phyloP scores from a whole-genome alignment of 345 rosid genomes.

The Brassica rapa region DNA sequence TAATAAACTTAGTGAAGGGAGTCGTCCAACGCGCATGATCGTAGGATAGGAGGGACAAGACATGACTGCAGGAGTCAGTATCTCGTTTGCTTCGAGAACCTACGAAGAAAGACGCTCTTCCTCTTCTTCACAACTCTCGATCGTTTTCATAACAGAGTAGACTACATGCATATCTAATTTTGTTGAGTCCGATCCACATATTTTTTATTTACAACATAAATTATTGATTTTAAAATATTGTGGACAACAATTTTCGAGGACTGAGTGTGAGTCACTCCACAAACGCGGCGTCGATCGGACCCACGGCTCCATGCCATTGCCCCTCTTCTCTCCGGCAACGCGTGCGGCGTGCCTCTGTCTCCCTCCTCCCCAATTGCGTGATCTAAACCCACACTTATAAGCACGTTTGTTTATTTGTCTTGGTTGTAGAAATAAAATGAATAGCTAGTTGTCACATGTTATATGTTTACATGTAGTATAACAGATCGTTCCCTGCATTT shows the following conservation, averaged over 20 bases:
- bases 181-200: slow-evolving; percentile 5
- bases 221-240: background rate
- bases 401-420: slow-evolving; percentile 32
- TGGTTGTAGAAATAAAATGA: background rate
- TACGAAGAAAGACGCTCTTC: slow-evolving; percentile 25
- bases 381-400: slow-evolving; percentile 28
- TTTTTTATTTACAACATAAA: background rate
- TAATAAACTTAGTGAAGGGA: background rate
- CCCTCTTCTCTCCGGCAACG: slow-evolving; percentile 72
- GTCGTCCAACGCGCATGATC: slow-evolving; percentile 5
- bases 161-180: background rate
- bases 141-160: background rate
- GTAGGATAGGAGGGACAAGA: slow-evolving; percentile 30
- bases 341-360: slow-evolving; percentile 81
- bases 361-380: slow-evolving; percentile 22
- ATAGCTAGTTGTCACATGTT: slow-evolving; percentile 22
- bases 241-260: slow-evolving; percentile 31
- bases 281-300: slow-evolving; percentile 49
- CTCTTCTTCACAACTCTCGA: slow-evolving; percentile 19
- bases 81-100: slow-evolving; percentile 36
- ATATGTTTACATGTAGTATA: background rate
- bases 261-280: slow-evolving; percentile 39
- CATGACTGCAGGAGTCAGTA: slow-evolving; percentile 38
- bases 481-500: background rate
- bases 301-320: slow-evolving; percentile 81